Base-by-base conservation (phyloP, 2,329 filamentous ascomycete genomes). In the Thyridium curvatum region DNA sequence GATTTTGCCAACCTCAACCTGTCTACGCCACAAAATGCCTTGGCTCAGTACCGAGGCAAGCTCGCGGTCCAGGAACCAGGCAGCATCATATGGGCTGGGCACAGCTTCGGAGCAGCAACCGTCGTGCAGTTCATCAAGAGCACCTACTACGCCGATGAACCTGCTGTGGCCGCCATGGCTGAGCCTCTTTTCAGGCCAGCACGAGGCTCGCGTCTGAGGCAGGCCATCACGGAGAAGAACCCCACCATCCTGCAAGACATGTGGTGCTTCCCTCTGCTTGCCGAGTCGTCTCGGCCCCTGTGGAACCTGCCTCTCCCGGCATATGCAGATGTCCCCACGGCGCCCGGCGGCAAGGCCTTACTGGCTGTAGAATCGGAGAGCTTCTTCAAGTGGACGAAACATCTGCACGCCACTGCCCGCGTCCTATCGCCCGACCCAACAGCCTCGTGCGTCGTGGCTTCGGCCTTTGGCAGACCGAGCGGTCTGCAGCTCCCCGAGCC, bases 21-120 rank as follows among this genome's bases (percentile, higher is more conserved):
- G 9, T 60, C 50, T 45, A 68, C 65, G 2, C 68, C 67, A 0
- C 64, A 60, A 0, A 53, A 60, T 0, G 57, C 77, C 4, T 64
- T 91, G 1, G 58, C 62, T 10, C 72, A 75, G 52, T 83, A 94
- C 43, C 58, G 67, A 18, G 64, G 66, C n/a, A 65, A 64, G 39
- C 69, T 93, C 34, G 73, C 86, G 45, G 72, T 94, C 4, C 77
- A 82, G 42, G 69, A 74, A 8, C 85, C 86, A 0, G 87, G 87
- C 2, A 77, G 73, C 38, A 79, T 94, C 34, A 75, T 82, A 32
- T 91, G 86, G 55, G 77, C 76, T 0, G 88, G 88, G 4, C 88
- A 94, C 59, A 88, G 82, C 14, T 94, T 94, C 48, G 88, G 88
- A 16, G 83, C 81, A 1, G 75, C 85, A 1, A 87, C 84, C 1